phyloP scores from a whole-genome alignment of 768 basidiomycete genomes.

The Suillus spraguei region DNA sequence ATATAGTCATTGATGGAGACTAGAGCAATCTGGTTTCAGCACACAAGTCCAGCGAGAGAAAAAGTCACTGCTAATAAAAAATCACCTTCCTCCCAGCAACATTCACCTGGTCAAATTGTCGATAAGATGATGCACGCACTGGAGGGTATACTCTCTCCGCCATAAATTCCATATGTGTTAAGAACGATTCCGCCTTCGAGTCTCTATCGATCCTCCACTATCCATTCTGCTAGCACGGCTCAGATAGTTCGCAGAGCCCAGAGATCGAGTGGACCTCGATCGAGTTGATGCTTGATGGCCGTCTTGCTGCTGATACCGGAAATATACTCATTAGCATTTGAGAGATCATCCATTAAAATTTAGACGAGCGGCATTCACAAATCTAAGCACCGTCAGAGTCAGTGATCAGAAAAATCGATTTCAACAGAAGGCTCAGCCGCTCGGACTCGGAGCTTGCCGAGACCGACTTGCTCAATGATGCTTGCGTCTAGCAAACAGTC shows the following conservation, averaged over 20 bases:
- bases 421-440: neutral
- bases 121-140: neutral
- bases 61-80: neutral
- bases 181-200: neutral
- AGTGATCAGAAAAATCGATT: neutral
- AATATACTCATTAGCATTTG: too few relatives aligned
- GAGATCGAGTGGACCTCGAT: too few relatives aligned
- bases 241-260: too few relatives aligned
- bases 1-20: neutral
- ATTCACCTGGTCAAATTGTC: neutral
- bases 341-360: too few relatives aligned
- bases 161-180: neutral
- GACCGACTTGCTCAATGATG: neutral
- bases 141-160: neutral
- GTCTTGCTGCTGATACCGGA: too few relatives aligned
- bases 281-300: too few relatives aligned
- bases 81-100: too few relatives aligned
- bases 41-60: neutral
- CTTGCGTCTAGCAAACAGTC: conserved; percentile 44
- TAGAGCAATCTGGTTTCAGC: neutral
- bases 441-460: neutral
- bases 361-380: too few relatives aligned
- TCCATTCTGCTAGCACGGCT: too few relatives aligned
- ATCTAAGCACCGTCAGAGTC: too few relatives aligned
- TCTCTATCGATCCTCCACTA: neutral